Evolutionary conservation across 192 early-diverging fungal genomes (phyloP), one percentile per base, ranked within the genome.

Genomic region (Jimgerdemannia flammicorona): DNA sequence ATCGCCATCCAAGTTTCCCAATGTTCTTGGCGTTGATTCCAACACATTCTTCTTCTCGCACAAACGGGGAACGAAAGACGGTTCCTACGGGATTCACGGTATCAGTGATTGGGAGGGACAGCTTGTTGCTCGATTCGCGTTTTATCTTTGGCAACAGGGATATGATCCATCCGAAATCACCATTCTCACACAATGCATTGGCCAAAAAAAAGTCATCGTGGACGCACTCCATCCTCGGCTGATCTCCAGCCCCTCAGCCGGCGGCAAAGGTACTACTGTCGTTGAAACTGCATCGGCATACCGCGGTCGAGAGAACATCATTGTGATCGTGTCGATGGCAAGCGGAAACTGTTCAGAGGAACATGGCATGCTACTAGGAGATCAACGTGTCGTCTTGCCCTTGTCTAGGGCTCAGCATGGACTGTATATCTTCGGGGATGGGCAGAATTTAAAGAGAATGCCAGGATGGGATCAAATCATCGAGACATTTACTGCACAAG

Each of bases 381-480:
- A 73, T 63, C 43, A 78, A 40, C 69, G 69, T 41, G 59, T 78
- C 3, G 6, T 44, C 0, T 43, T 78, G 64, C 67, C 77, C 39
- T 43, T 78, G n/a, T 64, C 77, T n/a, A 71, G 77, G 18, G 77
- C 77, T 2, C 66, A 69, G 10, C 70, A 78, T 43, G 77, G 77
- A 18, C 41, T 78, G 17, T 70, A 49, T 7, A n/a, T 78, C 44
- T 64, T 78, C 3, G 77, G 77, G 19, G 66, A 78, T 59, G 49
- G 49, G 59, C n/a, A 71, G 6, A 17, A 9, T 7, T 66, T 43
- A 49, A 40, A 39, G 2, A 7, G 66, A 1, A 42, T 68, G 10
- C 3, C 40, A 0, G 10, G 41, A 20, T 78, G 72, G 72, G 19
- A 70, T 4, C 43, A 43, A 43, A 18, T 78, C 19, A 66, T 66